Base-by-base conservation (phyloP, 2,329 filamentous ascomycete species). In the Botrytis fragariae region DNA sequence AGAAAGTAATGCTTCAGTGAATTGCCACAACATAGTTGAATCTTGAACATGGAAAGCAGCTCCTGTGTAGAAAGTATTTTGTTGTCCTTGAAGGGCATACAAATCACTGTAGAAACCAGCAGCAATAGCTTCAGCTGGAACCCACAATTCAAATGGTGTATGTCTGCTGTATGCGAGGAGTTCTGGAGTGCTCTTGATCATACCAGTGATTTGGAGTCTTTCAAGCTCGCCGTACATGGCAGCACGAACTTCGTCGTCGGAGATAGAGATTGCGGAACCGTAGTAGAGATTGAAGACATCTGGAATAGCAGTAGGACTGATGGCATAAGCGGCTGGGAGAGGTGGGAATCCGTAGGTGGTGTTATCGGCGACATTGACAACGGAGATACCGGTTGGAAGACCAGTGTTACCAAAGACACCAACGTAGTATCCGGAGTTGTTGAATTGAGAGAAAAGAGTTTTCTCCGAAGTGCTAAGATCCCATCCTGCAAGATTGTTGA, bases 11-110 rank as follows among this genome's bases (percentile, higher is more conserved):
- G 62, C 48, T 62, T 79, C 71, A 10, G 78, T 81, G 62, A 80
- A 82, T 12, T 78, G 73, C 79, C 80, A 82, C 25, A 82, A 73
- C n/a, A 74, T 65, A 57, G 70, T 76, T 4, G 79, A 80, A 76
- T 81, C 79, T 44, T 82, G 80, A 9, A 77, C 77, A 42, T 80
- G 75, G 75, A 79, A 85, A 7, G 84, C 82, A 22, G 81, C 81
- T 1, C 85, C 85, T 0, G 84, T 86, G 75, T 82, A 86, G 77
- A 79, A 86, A 0, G 84, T 86, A n/a, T 81, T 82, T 29, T 80
- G 78, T 25, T 81, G 74, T 0, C 85, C 85, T 77, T 86, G 85
- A 42, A 87, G 77, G 3, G 77, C 81, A 75, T 83, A 81, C 67
- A 85, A 77, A 59, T 81, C 75, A 54, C 81, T 79, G 72, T 86